These are phyloP conservation scores for Termitomyces sp. DNA, from an alignment of 768 basidiomycete species.

Conservation along the genomic window DNA sequence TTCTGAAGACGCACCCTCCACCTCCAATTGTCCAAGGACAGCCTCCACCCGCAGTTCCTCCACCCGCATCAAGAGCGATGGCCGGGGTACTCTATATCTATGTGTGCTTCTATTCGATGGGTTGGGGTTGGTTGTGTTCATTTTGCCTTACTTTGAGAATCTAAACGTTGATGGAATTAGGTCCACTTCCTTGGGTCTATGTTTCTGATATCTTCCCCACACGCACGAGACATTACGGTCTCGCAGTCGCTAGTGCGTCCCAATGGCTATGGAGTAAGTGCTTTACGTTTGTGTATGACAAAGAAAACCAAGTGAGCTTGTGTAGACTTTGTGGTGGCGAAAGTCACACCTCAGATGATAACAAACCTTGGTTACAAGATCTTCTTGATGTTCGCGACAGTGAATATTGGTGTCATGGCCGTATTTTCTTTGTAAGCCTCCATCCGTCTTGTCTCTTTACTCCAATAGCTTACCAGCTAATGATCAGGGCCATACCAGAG, in stretches of 20 bases:
- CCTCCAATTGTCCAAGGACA: conserved; percentile 21
- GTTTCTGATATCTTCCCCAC: conserved; percentile 87
- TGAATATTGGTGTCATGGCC: conserved; percentile 68
- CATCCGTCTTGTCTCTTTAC: not conserved
- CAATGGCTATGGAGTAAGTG: conserved; percentile 76
- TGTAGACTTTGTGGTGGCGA: conserved; percentile 68
- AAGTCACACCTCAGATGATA: conserved; percentile 61
- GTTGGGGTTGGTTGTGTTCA: conserved; percentile 48
- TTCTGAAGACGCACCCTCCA: conserved; percentile 74
- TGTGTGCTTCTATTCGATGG: conserved; percentile 85
- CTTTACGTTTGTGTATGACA: not conserved
- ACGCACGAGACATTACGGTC: conserved; percentile 74
- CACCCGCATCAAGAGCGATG: conserved; percentile 71
- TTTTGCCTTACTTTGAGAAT: not conserved
- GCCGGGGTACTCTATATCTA: conserved; percentile 84
- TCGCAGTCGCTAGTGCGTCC: conserved; percentile 66
- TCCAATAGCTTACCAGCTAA: not conserved
- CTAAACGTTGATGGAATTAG: conserved; percentile 60
- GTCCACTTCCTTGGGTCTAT: conserved; percentile 54
- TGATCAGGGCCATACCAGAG: conserved; percentile 47
- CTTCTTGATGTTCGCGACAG: conserved; percentile 70
- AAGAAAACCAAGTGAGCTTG: not conserved
- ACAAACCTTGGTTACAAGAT: conserved; percentile 64
- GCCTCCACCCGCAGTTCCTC: conserved; percentile 19
- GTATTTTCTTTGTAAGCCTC: conserved; percentile 52